Base-by-base conservation (phyloP, 805 yeast species). In the Ogataea philodendri region DNA sequence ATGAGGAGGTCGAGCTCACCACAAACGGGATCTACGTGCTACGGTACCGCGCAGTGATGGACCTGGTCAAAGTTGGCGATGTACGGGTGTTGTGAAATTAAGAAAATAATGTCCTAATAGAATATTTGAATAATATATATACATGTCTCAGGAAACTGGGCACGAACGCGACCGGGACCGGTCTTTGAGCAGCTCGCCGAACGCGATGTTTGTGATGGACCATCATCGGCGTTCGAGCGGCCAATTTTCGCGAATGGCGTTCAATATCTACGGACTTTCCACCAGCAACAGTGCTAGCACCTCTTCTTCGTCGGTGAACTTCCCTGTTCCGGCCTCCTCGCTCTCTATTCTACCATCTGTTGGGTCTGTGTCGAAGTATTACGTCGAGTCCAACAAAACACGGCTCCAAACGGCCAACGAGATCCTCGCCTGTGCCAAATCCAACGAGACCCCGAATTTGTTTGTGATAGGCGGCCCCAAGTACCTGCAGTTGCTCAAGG, bases 1-100 rank as follows among this genome's bases (percentile, higher is more conserved):
- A 66, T 15, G 82, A 77, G 44, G 76, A 70, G 33, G 66, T 84
- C 3, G 81, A 74, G 30, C 65, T 81, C 45, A 68, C 64, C 10
- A 58, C 67, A 9, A 79, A 76, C n/a, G 84, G 86, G 23, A 76
- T 88, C 4, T 87, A 84, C 54, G 84, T 84, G 32, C 69, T 86
- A 60, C 68, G 84, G 35, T 89, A 86, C 60, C 69, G 70, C 5
- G 72, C 74, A 0, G 63, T 78, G 5, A 52, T 66, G 35, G 62
- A 59, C 15, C 58, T 65, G 27, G 49, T 76, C 5, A 50, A 48
- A 15, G 60, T 59, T 2, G 74, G 70, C 2, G 67, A 62, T 24
- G 69, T 71, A 3, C 62, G 62, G 25, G 56, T 74, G 29, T 60
- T 74, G 43, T 74, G 27, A 16, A 24, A 25, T n/a, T n/a, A n/a